Evolutionary conservation across 1,284 basidiomycete genomes (phyloP).

Genomic region (Apiotrichum mycotoxinovorans): DNA sequence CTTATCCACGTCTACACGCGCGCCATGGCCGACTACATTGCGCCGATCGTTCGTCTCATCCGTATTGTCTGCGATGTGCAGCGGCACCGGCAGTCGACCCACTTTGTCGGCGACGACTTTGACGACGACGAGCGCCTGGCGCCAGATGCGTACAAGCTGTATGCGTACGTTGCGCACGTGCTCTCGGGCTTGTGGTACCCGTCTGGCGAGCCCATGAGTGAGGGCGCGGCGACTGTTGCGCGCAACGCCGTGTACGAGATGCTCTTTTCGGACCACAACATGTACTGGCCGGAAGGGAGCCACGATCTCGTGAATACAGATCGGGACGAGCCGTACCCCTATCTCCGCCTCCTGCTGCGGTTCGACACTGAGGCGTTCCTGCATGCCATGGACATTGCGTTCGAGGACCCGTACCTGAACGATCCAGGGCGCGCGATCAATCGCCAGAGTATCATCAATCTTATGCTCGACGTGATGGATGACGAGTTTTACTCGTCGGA

Average conservation of each 20-base stretch:
- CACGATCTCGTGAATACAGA: slow-evolving; percentile 40
- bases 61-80: slow-evolving; percentile 69
- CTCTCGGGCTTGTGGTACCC: slow-evolving; percentile 87
- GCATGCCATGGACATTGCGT: slow-evolving; percentile 88
- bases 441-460: slow-evolving; percentile 78
- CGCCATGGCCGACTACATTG: slow-evolving; percentile 81
- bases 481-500: slow-evolving; percentile 58
- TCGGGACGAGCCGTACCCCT: slow-evolving; percentile 66
- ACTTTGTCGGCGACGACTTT: slow-evolving; percentile 35
- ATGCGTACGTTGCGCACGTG: slow-evolving; percentile 80
- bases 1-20: slow-evolving; percentile 90
- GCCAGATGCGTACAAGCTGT: slow-evolving; percentile 85
- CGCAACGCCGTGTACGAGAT: slow-evolving; percentile 72
- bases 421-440: slow-evolving; percentile 61
- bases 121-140: slow-evolving; percentile 58
- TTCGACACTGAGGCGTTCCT: slow-evolving; percentile 95
- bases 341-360: slow-evolving; percentile 73
- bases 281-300: slow-evolving; percentile 63
- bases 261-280: slow-evolving; percentile 76
- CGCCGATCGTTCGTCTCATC: slow-evolving; percentile 82
- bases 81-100: slow-evolving; percentile 44
- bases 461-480: slow-evolving; percentile 70
- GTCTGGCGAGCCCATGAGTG: slow-evolving; percentile 66
- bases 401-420: slow-evolving; percentile 89
- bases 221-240: slow-evolving; percentile 63